A percentile compares a stretch with the other conserved stretches of the same genome.
Evolutionary conservation across 1,284 basidiomycete species (phyloP).

Genomic region (Ganoderma resinaceum): DNA sequence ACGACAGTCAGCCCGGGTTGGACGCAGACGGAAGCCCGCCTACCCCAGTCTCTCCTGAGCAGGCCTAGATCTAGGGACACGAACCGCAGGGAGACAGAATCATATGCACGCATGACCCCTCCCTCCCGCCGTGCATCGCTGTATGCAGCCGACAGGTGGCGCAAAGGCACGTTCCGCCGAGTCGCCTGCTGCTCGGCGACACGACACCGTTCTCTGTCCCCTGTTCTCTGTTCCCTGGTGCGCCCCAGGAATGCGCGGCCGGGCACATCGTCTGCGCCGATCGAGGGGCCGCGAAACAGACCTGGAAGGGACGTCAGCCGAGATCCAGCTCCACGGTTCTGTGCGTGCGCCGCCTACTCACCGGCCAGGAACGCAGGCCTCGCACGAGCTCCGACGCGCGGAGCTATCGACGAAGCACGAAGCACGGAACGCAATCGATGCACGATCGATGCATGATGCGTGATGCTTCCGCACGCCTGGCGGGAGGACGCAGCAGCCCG

Average conservation of each 20-base stretch:
- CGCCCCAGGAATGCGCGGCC: neutral
- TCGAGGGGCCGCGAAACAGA: neutral
- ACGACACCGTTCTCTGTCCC: neutral
- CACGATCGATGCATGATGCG: neutral
- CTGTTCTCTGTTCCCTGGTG: neutral
- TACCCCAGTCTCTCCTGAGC: neutral
- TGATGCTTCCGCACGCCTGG: neutral
- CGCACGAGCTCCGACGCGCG: neutral
- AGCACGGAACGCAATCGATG: too few species aligned
- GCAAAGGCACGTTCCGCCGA: neutral
- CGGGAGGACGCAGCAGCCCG: neutral
- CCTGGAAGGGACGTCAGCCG: neutral
- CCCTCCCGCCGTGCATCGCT: neutral
- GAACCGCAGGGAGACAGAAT: neutral
- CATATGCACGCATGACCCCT: neutral
- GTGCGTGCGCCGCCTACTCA: neutral
- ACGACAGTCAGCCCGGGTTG: neutral
- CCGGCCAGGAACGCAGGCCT: neutral
- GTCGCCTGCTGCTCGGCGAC: too few species aligned
- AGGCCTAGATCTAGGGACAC: neutral
- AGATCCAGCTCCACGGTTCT: neutral
- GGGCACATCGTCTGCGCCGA: neutral
- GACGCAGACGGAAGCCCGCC: neutral
- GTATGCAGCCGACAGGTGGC: neutral
- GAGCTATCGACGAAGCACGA: neutral